These are phyloP conservation scores for Dalechampia spathulata DNA, from an alignment of 441 rosid species.

Conservation along the genomic window DNA sequence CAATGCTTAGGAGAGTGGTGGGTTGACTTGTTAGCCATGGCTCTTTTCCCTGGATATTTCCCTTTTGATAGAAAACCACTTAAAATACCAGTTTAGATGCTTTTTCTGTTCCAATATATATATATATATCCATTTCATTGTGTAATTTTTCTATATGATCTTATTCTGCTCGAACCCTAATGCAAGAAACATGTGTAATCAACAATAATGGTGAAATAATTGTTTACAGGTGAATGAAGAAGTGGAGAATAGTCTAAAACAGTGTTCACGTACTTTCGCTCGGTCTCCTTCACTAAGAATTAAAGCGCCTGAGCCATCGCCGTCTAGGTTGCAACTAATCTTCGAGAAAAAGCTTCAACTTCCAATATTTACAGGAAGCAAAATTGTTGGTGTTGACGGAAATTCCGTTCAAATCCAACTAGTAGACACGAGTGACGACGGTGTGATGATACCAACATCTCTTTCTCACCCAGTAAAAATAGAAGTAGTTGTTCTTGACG, in stretches of 20 bases:
- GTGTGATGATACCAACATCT: conserved; percentile 12
- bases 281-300: conserved; percentile 47
- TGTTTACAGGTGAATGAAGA: conserved; percentile 54
- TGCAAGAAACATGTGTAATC: not conserved
- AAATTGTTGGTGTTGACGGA: conserved; percentile 39
- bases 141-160: too few relatives aligned
- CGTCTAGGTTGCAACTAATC: conserved; percentile 40
- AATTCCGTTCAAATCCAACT: conserved; percentile 45
- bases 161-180: conserved; percentile 1
- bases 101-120: not conserved
- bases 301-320: conserved; percentile 50
- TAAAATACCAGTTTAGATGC: not conserved
- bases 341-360: conserved; percentile 34
- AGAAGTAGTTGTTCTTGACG: conserved; percentile 67
- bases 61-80: not conserved
- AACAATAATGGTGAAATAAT: not conserved
- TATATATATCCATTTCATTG: too few relatives aligned
- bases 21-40: not conserved
- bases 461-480: conserved; percentile 47
- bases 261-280: conserved; percentile 20
- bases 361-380: conserved; percentile 75
- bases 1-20: conserved; percentile 68
- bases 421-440: conserved; percentile 22
- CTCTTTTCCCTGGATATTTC: not conserved
- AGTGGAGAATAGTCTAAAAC: conserved; percentile 38